Percentiles rank a stretch among this genome's conserved stretches.
These are phyloP conservation scores for Blepharisma japonicum DNA, from an alignment of 73 alveolate genomes.

Conservation along the genomic window DNA sequence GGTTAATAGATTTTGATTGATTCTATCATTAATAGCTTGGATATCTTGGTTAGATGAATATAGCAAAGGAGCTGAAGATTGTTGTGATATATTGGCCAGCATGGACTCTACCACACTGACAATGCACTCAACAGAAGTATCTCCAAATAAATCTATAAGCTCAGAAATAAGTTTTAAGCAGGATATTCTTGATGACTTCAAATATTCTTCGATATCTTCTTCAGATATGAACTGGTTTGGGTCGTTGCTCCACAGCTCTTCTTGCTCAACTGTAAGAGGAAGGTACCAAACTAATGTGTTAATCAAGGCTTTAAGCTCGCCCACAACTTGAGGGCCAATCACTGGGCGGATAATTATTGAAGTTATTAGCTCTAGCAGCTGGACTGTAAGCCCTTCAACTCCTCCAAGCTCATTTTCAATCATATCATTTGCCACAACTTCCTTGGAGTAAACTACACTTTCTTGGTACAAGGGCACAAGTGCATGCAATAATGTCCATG, in stretches of 20 bases:
- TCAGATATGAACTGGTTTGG: constrained; percentile 50
- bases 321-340: constrained; percentile 34
- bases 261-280: constrained; percentile 42
- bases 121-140: constrained; percentile 47
- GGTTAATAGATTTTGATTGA: neutral
- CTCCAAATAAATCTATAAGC: constrained; percentile 59
- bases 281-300: constrained; percentile 50
- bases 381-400: constrained; percentile 54
- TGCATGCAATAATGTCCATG: constrained; percentile 54
- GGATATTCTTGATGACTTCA: constrained; percentile 41
- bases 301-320: constrained; percentile 47
- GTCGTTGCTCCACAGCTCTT: constrained; percentile 39
- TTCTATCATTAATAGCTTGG: neutral
- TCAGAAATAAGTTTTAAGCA: constrained; percentile 45
- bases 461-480: constrained; percentile 53
- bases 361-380: constrained; percentile 54
- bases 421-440: constrained; percentile 4
- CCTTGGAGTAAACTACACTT: constrained; percentile 39
- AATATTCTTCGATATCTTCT: constrained; percentile 44
- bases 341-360: constrained; percentile 46
- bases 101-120: neutral
- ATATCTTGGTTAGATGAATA: neutral
- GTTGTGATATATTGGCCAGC: constrained; percentile 21
- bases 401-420: constrained; percentile 49
- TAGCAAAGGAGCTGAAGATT: neutral